phyloP scores from a whole-genome alignment of 345 rosid species.

The Orychophragmus violaceus region DNA sequence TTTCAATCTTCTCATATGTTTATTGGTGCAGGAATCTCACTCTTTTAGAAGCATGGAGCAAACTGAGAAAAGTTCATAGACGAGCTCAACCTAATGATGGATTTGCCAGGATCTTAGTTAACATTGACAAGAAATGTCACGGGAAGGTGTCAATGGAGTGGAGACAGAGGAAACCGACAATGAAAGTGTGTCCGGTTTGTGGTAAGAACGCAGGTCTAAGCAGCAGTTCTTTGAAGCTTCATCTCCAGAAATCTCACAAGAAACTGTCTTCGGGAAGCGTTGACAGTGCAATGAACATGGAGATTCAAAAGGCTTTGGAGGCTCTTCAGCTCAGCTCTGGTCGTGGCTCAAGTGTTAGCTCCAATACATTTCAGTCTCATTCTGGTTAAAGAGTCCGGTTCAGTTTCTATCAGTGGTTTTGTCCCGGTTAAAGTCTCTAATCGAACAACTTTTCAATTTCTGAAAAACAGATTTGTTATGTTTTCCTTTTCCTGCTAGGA shows the following conservation, averaged over 20 bases:
- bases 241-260: slow-evolving; percentile 84
- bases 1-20: no score
- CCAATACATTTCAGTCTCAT: slow-evolving; percentile 44
- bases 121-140: slow-evolving; percentile 61
- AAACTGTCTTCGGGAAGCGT: slow-evolving; percentile 91
- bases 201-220: slow-evolving; percentile 94
- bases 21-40: slow-evolving; percentile 81
- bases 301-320: slow-evolving; percentile 83
- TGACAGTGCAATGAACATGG: slow-evolving; percentile 99
- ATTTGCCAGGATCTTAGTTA: slow-evolving; percentile 59
- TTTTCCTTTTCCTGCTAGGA: neutral
- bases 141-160: slow-evolving; percentile 94
- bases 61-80: slow-evolving; percentile 73
- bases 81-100: slow-evolving; percentile 98
- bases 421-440: neutral
- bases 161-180: slow-evolving; percentile 76
- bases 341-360: slow-evolving; percentile 51
- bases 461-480: neutral
- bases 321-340: slow-evolving; percentile 67
- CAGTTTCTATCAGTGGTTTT: neutral
- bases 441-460: neutral
- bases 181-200: slow-evolving; percentile 90
- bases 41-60: slow-evolving; percentile 72
- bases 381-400: slow-evolving; percentile 34
- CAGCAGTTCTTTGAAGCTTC: slow-evolving; percentile 90